phyloP scores from a whole-genome alignment of 2,329 filamentous ascomycete genomes.

The Ceratocystiopsis sp. region DNA sequence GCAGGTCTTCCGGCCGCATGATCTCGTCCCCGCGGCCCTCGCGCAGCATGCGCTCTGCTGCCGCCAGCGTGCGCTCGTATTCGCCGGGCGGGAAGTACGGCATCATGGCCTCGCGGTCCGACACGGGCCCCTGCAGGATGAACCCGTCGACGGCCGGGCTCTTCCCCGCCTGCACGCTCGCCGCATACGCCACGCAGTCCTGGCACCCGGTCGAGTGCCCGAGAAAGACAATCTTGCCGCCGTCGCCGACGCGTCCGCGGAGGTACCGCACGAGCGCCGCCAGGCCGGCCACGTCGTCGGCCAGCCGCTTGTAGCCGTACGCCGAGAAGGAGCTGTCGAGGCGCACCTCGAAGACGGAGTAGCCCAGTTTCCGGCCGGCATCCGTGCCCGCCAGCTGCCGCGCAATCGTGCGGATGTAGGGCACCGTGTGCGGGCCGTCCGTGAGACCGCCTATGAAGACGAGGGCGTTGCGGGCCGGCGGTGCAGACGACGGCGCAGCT shows the following conservation, averaged over 20 bases:
- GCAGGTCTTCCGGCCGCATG: conserved; percentile 30
- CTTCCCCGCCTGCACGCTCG: conserved; percentile 22
- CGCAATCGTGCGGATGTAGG: conserved; percentile 35
- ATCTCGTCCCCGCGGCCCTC: conserved; percentile 36
- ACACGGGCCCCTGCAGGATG: conserved; percentile 66
- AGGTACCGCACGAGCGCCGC: conserved; percentile 35
- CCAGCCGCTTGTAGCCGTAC: conserved; percentile 32
- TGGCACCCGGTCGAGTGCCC: conserved; percentile 44
- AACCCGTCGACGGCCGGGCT: conserved; percentile 49
- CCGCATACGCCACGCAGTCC: conserved; percentile 40
- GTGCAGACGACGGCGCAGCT: neutral
- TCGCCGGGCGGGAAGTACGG: conserved; percentile 24
- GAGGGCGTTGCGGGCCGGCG: conserved; percentile 32
- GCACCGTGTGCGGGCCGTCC: conserved; percentile 50
- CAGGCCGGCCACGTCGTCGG: conserved; percentile 36
- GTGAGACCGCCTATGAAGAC: conserved; percentile 55
- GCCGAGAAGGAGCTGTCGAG: conserved; percentile 35
- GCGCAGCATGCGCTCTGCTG: conserved; percentile 36
- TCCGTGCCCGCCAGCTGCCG: conserved; percentile 21
- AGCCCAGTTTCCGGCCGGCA: conserved; percentile 20
- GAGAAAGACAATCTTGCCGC: conserved; percentile 34
- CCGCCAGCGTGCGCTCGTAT: conserved; percentile 26
- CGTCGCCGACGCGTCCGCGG: conserved; percentile 24
- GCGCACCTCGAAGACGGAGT: conserved; percentile 39
- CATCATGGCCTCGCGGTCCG: conserved; percentile 51